Evolutionary conservation across 768 basidiomycete genomes (phyloP).

Genomic region (Russula earlei): DNA sequence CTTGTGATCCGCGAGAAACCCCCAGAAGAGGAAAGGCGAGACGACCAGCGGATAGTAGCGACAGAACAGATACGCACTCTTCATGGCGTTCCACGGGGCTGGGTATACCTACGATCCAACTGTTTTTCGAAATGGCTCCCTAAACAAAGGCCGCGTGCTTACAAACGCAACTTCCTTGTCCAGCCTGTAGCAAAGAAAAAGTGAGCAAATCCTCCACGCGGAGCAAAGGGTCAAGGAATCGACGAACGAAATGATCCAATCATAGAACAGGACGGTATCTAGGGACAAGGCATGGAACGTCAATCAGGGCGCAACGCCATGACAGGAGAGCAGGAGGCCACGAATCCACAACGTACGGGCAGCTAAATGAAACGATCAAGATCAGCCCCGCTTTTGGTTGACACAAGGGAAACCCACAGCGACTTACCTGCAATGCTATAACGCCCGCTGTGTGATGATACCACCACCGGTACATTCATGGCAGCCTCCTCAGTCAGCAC

Average conservation of each 20-base stretch:
- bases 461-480: not conserved
- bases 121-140: no score
- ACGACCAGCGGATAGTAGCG: constrained; percentile 13
- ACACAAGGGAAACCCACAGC: not conserved
- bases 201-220: not conserved
- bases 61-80: constrained; percentile 15
- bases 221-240: not conserved
- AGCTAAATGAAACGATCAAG: not conserved
- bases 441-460: constrained; percentile 8
- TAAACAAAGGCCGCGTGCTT: not conserved
- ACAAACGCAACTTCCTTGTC: constrained; percentile 11
- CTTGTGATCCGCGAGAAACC: not conserved
- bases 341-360: not conserved
- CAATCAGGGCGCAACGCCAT: not conserved
- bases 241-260: constrained; percentile 19
- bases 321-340: not conserved
- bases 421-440: constrained; percentile 6
- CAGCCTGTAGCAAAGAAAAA: not conserved
- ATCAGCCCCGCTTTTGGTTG: not conserved
- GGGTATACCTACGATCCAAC: constrained; percentile 9
- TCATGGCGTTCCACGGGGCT: constrained; percentile 7
- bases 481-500: not conserved
- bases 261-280: constrained; percentile 18
- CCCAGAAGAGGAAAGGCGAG: constrained; percentile 15
- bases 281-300: not conserved